These are phyloP conservation scores for Moringa oleifera DNA, from an alignment of 345 rosid genomes.

Conservation along the genomic window DNA sequence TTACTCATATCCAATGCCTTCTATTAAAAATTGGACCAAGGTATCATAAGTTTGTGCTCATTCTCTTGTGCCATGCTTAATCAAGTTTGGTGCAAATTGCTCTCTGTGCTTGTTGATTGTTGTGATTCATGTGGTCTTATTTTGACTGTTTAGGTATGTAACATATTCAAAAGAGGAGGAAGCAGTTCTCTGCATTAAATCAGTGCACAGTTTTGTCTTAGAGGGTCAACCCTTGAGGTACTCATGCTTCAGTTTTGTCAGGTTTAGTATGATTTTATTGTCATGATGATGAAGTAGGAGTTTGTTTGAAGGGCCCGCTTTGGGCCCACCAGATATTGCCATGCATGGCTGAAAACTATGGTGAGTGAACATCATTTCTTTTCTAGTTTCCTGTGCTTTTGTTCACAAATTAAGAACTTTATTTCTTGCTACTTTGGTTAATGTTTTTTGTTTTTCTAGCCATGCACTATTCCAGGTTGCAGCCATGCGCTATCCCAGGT, in stretches of 20 bases:
- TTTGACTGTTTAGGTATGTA: too few species aligned
- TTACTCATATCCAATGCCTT: not conserved
- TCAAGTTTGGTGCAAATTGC: too few species aligned
- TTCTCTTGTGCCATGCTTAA: too few species aligned
- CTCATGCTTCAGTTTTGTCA: not conserved
- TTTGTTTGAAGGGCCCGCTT: slow-evolving; percentile 65
- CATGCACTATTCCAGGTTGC: slow-evolving; percentile 46
- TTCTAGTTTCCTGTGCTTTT: not conserved
- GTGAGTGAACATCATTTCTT: slow-evolving; percentile 27
- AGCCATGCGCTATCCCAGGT: slow-evolving; percentile 93
- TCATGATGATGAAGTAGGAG: slow-evolving; percentile 8
- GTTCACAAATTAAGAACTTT: too few species aligned
- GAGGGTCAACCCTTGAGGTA: slow-evolving; percentile 73
- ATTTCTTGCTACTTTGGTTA: slow-evolving; percentile 9
- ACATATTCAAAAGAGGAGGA: slow-evolving; percentile 82
- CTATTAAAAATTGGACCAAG: not conserved
- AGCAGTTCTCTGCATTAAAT: slow-evolving; percentile 83
- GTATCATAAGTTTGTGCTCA: slow-evolving; percentile 12
- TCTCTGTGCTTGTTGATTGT: too few species aligned
- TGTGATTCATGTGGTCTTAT: too few species aligned
- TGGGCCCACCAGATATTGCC: slow-evolving; percentile 95
- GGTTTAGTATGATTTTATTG: too few species aligned
- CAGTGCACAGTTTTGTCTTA: slow-evolving; percentile 85
- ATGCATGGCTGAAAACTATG: slow-evolving; percentile 94
- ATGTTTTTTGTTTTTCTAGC: slow-evolving; percentile 25